phyloP scores from a whole-genome alignment of 345 rosid species.

The Geranium brycei region DNA sequence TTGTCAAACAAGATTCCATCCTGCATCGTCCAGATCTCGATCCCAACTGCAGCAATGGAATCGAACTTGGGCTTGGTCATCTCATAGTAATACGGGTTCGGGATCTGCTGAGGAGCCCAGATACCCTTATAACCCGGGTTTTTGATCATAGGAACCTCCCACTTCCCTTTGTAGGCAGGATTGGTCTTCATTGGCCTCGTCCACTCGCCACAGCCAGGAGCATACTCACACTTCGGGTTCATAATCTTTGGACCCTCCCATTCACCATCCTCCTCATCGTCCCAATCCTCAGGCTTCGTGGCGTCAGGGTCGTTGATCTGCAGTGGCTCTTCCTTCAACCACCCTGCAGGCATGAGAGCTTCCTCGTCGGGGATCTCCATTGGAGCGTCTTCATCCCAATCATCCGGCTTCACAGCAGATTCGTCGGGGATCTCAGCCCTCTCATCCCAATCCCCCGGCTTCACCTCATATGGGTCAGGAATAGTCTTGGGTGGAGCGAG shows the following conservation, averaged over 20 bases:
- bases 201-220: not conserved
- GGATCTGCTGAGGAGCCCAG: not conserved
- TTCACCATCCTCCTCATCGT: no score
- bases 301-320: no score
- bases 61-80: not conserved
- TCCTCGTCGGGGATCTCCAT: not conserved
- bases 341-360: not conserved
- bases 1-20: not conserved
- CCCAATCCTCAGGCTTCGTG: no score
- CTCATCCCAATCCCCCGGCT: no score
- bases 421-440: no score
- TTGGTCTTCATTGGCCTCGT: not conserved
- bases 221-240: no score
- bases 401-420: no score
- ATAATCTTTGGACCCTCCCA: no score
- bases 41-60: not conserved
- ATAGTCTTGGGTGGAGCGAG: no score
- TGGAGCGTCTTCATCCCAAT: not conserved
- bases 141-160: not conserved
- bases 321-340: not conserved
- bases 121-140: not conserved
- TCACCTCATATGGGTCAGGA: no score
- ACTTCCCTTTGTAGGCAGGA: not conserved
- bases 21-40: not conserved
- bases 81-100: not conserved